Percentiles rank a stretch among this genome's conserved stretches.
These are phyloP conservation scores for Phallus indusiatus DNA, from an alignment of 768 basidiomycete genomes.

Conservation along the genomic window DNA sequence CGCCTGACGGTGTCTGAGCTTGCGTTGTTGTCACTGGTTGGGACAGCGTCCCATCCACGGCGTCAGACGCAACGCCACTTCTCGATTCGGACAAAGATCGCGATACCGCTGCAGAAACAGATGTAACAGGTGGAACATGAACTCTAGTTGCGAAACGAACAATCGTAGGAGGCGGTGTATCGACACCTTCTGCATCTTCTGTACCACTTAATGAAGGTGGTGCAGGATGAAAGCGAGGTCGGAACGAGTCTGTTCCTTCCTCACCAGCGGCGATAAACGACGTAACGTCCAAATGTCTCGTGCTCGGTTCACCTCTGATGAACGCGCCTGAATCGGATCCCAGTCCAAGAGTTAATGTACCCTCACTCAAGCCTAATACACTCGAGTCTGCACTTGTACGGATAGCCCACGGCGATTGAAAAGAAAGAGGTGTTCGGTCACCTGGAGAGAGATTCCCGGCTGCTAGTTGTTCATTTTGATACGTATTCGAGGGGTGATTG, in stretches of 20 bases:
- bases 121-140: neutral
- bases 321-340: slow-evolving; percentile 18
- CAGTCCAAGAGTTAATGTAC: slow-evolving; percentile 7
- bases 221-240: neutral
- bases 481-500: neutral
- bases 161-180: neutral
- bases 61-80: neutral
- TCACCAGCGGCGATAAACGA: slow-evolving; percentile 47
- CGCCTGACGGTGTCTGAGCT: neutral
- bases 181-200: neutral
- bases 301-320: slow-evolving; percentile 22
- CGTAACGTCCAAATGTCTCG: slow-evolving; percentile 57
- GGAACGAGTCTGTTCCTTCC: neutral
- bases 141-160: neutral
- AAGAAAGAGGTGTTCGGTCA: slow-evolving; percentile 1
- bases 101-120: neutral
- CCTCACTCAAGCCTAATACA: slow-evolving; percentile 8
- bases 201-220: neutral
- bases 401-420: slow-evolving; percentile 9
- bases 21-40: no score
- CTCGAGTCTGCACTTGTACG: neutral
- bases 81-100: neutral
- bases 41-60: neutral
- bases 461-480: slow-evolving; percentile 6
- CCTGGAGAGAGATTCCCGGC: neutral